phyloP scores from a whole-genome alignment of 805 yeast species.

The Pichia exigua region DNA sequence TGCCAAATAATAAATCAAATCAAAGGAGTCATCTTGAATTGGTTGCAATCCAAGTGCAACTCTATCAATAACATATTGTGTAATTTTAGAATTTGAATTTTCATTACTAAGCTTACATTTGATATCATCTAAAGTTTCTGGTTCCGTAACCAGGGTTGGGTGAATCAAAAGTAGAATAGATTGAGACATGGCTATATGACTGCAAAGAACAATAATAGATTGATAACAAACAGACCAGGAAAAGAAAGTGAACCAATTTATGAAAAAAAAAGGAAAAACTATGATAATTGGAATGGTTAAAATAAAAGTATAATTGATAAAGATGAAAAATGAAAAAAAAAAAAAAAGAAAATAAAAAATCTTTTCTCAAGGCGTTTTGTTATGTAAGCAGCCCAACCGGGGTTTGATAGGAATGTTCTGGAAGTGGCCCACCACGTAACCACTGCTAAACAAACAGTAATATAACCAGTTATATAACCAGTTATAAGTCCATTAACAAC shows the following conservation, averaged over 20 bases:
- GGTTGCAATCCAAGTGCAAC: slow-evolving; percentile 41
- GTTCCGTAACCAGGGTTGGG: slow-evolving; percentile 59
- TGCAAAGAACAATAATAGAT: neutral
- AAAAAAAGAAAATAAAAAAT: too few relatives aligned
- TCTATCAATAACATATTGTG: slow-evolving; percentile 52
- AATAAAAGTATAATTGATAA: neutral
- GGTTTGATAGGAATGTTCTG: too few relatives aligned
- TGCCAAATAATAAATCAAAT: slow-evolving; percentile 45
- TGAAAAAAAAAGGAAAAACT: too few relatives aligned
- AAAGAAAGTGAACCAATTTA: neutral
- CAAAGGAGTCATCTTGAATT: slow-evolving; percentile 32
- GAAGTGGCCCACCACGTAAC: too few relatives aligned
- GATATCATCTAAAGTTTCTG: slow-evolving; percentile 34
- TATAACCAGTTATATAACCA: too few relatives aligned
- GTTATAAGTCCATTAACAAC: too few relatives aligned
- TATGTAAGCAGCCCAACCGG: neutral
- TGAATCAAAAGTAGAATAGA: slow-evolving; percentile 44
- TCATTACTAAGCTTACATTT: slow-evolving; percentile 28
- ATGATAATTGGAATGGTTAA: too few relatives aligned
- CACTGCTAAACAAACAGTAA: too few relatives aligned
- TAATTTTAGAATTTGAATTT: slow-evolving; percentile 26
- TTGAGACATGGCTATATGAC: neutral
- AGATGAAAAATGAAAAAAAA: neutral
- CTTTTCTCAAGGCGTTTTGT: neutral
- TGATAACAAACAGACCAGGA: neutral